These are phyloP conservation scores for Gossypium mustelinum DNA, from an alignment of 345 rosid species.

Conservation along the genomic window DNA sequence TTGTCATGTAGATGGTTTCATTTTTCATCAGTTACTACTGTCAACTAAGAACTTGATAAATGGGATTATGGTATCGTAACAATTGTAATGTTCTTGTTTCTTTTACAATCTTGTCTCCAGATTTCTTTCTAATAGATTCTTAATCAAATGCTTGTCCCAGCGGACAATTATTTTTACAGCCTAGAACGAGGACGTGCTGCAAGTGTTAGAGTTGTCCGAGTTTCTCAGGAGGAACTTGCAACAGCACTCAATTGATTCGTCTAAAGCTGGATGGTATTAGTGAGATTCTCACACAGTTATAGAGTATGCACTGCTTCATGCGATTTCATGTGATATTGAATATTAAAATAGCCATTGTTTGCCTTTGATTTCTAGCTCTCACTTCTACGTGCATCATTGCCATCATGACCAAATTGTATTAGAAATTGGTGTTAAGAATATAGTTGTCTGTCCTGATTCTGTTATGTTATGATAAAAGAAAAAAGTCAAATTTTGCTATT, in stretches of 20 bases:
- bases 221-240: conserved; percentile 75
- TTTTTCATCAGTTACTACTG: not conserved
- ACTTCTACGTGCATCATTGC: not conserved
- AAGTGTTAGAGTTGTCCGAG: conserved; percentile 54
- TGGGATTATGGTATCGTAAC: not conserved
- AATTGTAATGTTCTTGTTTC: no score
- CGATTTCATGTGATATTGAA: not conserved
- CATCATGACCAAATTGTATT: not conserved
- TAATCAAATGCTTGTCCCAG: conserved; percentile 29
- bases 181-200: conserved; percentile 75
- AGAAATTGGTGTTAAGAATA: not conserved
- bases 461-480: not conserved
- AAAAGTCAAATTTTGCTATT: no score
- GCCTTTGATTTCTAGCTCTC: not conserved
- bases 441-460: not conserved
- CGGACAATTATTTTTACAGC: conserved; percentile 68
- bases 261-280: conserved; percentile 24
- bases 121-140: conserved; percentile 3
- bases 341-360: not conserved
- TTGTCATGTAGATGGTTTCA: not conserved
- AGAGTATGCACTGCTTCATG: not conserved
- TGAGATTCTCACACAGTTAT: not conserved
- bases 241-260: conserved; percentile 41
- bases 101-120: no score
- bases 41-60: not conserved